Percentiles rank a stretch among this genome's conserved stretches.
phyloP scores from a whole-genome alignment of 192 early-diverging fungal genomes.

The Coemansia sp. region DNA sequence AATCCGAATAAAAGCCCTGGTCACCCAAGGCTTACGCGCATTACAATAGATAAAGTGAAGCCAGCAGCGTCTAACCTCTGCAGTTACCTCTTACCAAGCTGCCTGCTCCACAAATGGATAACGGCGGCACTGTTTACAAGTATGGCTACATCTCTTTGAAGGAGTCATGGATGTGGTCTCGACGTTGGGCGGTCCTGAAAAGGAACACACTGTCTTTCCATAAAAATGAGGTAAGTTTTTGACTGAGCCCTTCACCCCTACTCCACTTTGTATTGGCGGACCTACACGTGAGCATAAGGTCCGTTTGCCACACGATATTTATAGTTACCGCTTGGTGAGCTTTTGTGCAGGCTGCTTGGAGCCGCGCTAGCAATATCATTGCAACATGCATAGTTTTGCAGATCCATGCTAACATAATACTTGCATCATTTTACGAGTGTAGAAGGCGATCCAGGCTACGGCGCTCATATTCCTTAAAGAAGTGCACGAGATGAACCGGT shows the following conservation, averaged over 20 bases:
- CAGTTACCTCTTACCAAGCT: background rate
- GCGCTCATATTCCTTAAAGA: conserved; percentile 91
- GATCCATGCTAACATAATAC: background rate
- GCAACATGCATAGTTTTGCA: background rate
- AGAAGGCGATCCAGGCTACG: conserved; percentile 69
- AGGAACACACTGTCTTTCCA: conserved; percentile 91
- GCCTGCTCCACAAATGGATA: conserved; percentile 31
- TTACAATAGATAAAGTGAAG: background rate
- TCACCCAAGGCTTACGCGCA: background rate
- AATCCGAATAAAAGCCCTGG: background rate
- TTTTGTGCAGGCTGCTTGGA: conserved; percentile 1
- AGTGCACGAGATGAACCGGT: conserved; percentile 81
- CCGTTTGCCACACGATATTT: conserved; percentile 1
- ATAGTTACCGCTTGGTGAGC: conserved; percentile 13
- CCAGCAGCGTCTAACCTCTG: background rate
- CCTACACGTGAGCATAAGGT: background rate
- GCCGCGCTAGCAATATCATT: background rate
- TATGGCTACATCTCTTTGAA: conserved; percentile 58
- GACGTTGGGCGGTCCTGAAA: conserved; percentile 84
- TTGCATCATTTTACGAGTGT: conserved; percentile 2
- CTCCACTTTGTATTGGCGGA: no score
- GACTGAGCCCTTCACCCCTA: no score
- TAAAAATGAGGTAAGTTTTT: conserved; percentile 79
- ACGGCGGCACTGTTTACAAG: conserved; percentile 38
- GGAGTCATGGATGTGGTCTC: conserved; percentile 96